Conservation (phyloP, 108 stramenopile genomes). For the Skeletonema grethae region DNA sequence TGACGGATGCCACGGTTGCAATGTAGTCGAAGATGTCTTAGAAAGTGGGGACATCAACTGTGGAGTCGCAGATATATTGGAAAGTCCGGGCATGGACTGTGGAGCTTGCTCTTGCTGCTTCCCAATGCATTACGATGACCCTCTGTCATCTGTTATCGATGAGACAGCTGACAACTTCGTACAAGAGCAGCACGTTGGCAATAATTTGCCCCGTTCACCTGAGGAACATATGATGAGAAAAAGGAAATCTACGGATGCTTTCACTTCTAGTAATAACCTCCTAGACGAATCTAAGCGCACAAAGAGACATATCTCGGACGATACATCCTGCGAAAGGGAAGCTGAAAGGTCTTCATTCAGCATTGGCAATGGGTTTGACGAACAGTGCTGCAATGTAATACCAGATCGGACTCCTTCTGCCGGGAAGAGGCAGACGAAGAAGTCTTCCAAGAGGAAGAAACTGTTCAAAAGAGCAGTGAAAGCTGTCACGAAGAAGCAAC, state of each 20-base stretch:
- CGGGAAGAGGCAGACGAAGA: neutral
- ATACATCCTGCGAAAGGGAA: neutral
- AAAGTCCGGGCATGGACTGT: neutral
- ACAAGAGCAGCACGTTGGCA: neutral
- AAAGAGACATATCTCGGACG: neutral
- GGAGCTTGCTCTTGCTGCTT: too few species aligned
- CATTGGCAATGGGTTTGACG: neutral
- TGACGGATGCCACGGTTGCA: neutral
- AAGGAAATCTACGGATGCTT: neutral
- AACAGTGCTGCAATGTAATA: neutral
- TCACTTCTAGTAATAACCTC: neutral
- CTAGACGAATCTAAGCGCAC: neutral
- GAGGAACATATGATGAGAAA: neutral
- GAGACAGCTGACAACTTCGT: neutral
- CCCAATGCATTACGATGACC: neutral
- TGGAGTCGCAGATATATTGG: neutral
- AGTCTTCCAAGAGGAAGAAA: neutral
- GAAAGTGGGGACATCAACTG: too few species aligned
- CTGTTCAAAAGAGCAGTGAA: conserved; percentile 10
- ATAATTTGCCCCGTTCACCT: too few species aligned
- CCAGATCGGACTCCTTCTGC: neutral
- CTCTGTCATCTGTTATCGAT: neutral
- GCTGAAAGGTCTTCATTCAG: neutral
- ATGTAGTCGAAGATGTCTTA: neutral
- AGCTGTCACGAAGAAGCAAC: conserved; percentile 15